phyloP scores from a whole-genome alignment of 2,329 filamentous ascomycete species.

The Aspergillus ibericus region DNA sequence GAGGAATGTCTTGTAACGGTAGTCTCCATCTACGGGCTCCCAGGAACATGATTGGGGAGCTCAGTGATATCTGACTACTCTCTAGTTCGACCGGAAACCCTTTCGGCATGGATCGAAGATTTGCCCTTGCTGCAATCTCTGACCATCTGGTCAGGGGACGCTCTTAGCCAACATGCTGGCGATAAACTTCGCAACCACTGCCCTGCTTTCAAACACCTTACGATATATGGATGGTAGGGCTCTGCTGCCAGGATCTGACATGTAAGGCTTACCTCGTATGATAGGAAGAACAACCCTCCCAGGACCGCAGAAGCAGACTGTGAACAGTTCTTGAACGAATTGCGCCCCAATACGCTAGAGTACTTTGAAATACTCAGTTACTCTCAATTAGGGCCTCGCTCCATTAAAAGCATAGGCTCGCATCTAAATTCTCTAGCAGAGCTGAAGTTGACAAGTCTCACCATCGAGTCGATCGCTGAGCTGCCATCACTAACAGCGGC shows the following conservation, averaged over 20 bases:
- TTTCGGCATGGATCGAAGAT: conserved; percentile 61
- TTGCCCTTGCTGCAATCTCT: conserved; percentile 60
- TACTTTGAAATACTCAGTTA: conserved; percentile 60
- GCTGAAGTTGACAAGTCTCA: conserved; percentile 53
- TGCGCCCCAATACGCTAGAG: conserved; percentile 58
- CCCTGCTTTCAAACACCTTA: conserved; percentile 61
- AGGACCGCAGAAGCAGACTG: conserved; percentile 58
- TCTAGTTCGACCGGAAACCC: conserved; percentile 50
- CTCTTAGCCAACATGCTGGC: conserved; percentile 57
- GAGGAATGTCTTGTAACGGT: conserved; percentile 58
- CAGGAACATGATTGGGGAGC: not conserved
- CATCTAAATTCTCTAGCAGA: conserved; percentile 58
- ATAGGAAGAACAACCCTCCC: conserved; percentile 30
- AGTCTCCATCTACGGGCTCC: conserved; percentile 18
- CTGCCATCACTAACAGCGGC: conserved; percentile 21
- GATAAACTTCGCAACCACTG: conserved; percentile 59
- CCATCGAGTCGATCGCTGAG: conserved; percentile 47
- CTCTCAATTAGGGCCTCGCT: conserved; percentile 55
- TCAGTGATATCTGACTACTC: conserved; percentile 2
- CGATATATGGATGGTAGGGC: conserved; percentile 54
- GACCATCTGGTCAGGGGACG: conserved; percentile 61
- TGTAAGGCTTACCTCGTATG: conserved; percentile 24
- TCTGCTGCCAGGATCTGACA: not conserved
- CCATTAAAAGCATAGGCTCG: conserved; percentile 54
- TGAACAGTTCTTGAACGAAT: conserved; percentile 57